Conservation (phyloP, 768 basidiomycete genomes). For the Pholiota molesta region DNA sequence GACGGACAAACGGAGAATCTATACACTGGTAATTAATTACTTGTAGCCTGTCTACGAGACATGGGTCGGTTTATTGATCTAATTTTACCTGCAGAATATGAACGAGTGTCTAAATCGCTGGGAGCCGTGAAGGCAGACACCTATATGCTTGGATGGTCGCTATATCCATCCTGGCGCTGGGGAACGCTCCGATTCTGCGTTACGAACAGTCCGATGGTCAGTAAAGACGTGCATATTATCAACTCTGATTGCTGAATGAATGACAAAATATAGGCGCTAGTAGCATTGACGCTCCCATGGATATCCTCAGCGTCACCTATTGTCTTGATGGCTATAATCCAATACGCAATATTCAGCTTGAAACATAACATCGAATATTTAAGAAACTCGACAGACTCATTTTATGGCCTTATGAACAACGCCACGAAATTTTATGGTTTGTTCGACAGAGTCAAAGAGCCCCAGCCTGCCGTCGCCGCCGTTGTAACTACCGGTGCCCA, state of each 20-base stretch:
- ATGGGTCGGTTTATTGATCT: not conserved
- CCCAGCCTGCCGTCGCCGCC: not conserved
- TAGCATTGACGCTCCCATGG: constrained; percentile 24
- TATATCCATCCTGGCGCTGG: constrained; percentile 45
- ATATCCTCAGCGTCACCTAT: constrained; percentile 31
- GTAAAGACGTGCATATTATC: constrained; percentile 3
- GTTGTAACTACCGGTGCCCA: not conserved
- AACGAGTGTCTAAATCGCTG: constrained; percentile 29
- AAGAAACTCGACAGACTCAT: not conserved
- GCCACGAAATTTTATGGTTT: not conserved
- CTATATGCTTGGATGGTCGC: constrained; percentile 28
- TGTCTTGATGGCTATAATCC: constrained; percentile 35
- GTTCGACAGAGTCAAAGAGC: not conserved
- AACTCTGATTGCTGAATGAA: not conserved
- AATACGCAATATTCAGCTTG: constrained; percentile 31
- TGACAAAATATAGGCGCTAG: constrained; percentile 22
- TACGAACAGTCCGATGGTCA: constrained; percentile 38
- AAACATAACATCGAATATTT: constrained; percentile 18
- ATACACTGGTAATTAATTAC: constrained; percentile 27
- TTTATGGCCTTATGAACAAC: not conserved
- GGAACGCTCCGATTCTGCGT: constrained; percentile 29
- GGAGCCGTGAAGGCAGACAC: constrained; percentile 32
- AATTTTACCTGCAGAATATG: constrained; percentile 35
- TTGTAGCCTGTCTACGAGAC: not conserved
- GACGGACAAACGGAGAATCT: constrained; percentile 38